Base-by-base conservation (phyloP, 176 grass and related monocot genomes). In the Eremochloa ophiuroides region DNA sequence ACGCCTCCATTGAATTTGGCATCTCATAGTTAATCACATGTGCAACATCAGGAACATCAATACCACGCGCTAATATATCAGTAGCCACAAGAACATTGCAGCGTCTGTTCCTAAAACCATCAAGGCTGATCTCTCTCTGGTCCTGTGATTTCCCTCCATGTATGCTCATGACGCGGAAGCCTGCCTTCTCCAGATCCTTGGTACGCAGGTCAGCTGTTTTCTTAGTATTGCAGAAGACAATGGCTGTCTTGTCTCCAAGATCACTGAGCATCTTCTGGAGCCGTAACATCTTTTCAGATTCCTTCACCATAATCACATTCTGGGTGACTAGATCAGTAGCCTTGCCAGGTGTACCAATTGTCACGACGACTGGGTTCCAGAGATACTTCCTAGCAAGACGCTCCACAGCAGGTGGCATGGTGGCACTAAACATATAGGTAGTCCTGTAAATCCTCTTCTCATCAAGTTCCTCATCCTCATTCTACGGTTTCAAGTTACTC, bases 401-500 rank as follows among this genome's bases (percentile, higher is more conserved):
- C 84, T 98, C 95, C 58, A 98, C 95, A 41, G 95, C 90, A 38
- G 95, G 83, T 47, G 92, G 92, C 95, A 94, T 98, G 47, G 95
- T 98, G 8, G 95, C 95, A 82, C 95, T 98, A 76, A 98, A 98
- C 95, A 98, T 98, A 74, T 94, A 98, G 48, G 95, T 98, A 55
- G 95, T 98, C 38, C 95, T 85, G 76, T 98, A 98, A 78, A 98
- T 93, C 84, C 26, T 98, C 73, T 91, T 94, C 59, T 86, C 95
- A 81, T 98, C 92, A 76, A 98, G 86, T 25, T 98, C 95, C 84
- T 94, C 95, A 47, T 98, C 95, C 85, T 93, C 95, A 79, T 93
- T 98, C 90, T 98, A 92, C 62, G 95, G 95, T 85, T 98, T 98
- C 84, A 98, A 80, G 84, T 98, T 98, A 74, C 92, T 98, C 12